Evolutionary conservation across 2,329 filamentous ascomycete genomes (phyloP), one percentile per base, ranked within the genome.

Genomic region (Botrytis paeoniae): DNA sequence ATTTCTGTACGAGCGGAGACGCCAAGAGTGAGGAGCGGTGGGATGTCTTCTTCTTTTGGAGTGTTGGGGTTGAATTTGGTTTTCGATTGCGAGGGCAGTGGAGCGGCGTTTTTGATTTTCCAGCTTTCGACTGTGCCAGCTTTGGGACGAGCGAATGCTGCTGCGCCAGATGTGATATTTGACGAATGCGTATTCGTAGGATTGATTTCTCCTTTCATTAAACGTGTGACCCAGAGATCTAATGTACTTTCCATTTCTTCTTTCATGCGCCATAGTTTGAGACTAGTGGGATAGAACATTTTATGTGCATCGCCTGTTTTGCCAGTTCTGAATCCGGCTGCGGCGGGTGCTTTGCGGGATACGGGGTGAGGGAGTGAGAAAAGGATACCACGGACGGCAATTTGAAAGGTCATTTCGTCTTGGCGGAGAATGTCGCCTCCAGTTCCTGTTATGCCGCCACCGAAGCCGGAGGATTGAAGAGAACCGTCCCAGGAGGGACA

Each of bases 371-470:
- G 96, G 3, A 99, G 86, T 16, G 90, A 91, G 80, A 97, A 97
- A 0, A 98, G 83, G 68, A 98, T 83, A 0, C 96, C 96, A 20
- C 95, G 89, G 0, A 97, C 93, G 7, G 94, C 94, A 29, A 95
- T 91, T 76, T 99, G 93, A 76, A 98, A 98, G 37, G 92, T 91
- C 80, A 99, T 95, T 80, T 99, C 96, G 75, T 98, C 94, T 82
- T 98, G 95, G 10, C 95, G 91, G 16, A 98, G 83, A 22, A 91
- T 86, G 74, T 98, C 95, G 70, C 90, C 89, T 32, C 88, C 88
- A 0, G 86, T 85, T 81, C 91, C 85, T 81, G 84, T 76, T 32
- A 75, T 85, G 37, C 86, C 84, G 9, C 84, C 84, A 10, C 83
- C 82, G 35, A 83, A 84, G 4, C 89, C 88, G 54, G 86, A 84